A percentile compares a stretch with the other conserved stretches of the same genome.
These are phyloP conservation scores for Colletotrichum zoysiae DNA, from an alignment of 2,329 filamentous ascomycete genomes.

Conservation along the genomic window DNA sequence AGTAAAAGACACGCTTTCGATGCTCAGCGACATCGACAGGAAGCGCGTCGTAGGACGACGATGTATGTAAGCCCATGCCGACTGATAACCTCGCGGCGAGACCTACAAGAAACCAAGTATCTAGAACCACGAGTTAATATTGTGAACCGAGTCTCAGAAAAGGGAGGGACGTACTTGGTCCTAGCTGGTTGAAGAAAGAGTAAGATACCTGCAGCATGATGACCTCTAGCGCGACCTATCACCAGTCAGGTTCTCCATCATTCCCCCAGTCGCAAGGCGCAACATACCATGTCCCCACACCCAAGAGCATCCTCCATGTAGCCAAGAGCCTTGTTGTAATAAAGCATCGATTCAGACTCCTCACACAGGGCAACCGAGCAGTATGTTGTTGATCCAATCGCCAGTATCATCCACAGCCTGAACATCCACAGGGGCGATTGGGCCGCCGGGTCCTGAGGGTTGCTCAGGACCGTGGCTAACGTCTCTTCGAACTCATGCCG, in stretches of 20 bases:
- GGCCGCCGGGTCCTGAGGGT: constrained; percentile 41
- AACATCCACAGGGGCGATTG: constrained; percentile 54
- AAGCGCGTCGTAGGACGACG: constrained; percentile 51
- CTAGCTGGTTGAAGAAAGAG: constrained; percentile 61
- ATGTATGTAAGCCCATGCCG: constrained; percentile 57
- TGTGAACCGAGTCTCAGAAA: neutral
- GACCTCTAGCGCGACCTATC: constrained; percentile 56
- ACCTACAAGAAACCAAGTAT: constrained; percentile 62
- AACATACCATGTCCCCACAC: constrained; percentile 54
- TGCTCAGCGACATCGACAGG: constrained; percentile 51
- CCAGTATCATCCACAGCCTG: constrained; percentile 62
- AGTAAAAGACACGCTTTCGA: constrained; percentile 60
- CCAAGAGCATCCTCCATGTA: constrained; percentile 56
- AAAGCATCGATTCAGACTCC: constrained; percentile 56
- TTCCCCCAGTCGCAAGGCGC: neutral
- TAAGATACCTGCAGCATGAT: constrained; percentile 61
- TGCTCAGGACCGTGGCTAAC: constrained; percentile 45
- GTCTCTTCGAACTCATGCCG: constrained; percentile 51
- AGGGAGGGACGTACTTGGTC: constrained; percentile 53
- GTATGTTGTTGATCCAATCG: constrained; percentile 60
- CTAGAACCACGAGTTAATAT: constrained; percentile 42
- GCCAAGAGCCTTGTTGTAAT: constrained; percentile 58
- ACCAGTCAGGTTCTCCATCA: neutral
- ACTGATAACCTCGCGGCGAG: constrained; percentile 57
- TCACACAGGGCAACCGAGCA: constrained; percentile 58